Evolutionary conservation across 1,139 yeast genomes (phyloP).

Genomic region (Yamadazyma oceani): DNA sequence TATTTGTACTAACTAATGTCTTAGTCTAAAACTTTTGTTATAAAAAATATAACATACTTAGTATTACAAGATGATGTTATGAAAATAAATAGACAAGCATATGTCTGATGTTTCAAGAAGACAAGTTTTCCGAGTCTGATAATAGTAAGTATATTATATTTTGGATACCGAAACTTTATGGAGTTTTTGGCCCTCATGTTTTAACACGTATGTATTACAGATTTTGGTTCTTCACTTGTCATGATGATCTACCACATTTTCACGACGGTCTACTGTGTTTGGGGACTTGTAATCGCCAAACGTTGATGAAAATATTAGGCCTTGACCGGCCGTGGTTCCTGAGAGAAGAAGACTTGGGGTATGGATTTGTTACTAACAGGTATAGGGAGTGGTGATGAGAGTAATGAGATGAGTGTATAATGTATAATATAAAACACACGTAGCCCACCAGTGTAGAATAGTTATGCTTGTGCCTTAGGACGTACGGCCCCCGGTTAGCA

Average conservation of each 20-base stretch:
- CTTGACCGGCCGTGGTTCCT: slow-evolving; percentile 99
- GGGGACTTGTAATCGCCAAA: slow-evolving; percentile 68
- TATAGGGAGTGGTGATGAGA: too few relatives aligned
- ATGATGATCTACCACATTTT: slow-evolving; percentile 90
- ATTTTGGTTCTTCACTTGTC: slow-evolving; percentile 22
- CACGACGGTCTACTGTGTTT: slow-evolving; percentile 99
- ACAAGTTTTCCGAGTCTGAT: slow-evolving; percentile 64
- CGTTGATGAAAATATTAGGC: slow-evolving; percentile 91
- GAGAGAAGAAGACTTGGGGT: slow-evolving; percentile 34
- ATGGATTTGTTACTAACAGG: too few relatives aligned
- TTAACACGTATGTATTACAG: slow-evolving; percentile 8
- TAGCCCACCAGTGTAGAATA: too few relatives aligned
- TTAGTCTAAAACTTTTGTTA: slow-evolving; percentile 16
- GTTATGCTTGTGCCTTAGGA: too few relatives aligned
- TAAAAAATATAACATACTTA: slow-evolving; percentile 15
- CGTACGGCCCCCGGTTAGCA: too few relatives aligned
- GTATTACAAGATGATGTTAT: slow-evolving; percentile 64
- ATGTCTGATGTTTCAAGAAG: slow-evolving; percentile 87
- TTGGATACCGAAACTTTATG: slow-evolving; percentile 12
- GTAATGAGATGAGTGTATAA: too few relatives aligned
- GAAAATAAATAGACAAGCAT: slow-evolving; percentile 87
- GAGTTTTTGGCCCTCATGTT: slow-evolving; percentile 4
- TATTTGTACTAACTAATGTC: slow-evolving; percentile 16
- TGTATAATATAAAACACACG: too few relatives aligned
- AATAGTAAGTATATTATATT: slow-evolving; percentile 16